Base-by-base conservation (phyloP, 176 grass and related monocot genomes). In the Triticum urartu region DNA sequence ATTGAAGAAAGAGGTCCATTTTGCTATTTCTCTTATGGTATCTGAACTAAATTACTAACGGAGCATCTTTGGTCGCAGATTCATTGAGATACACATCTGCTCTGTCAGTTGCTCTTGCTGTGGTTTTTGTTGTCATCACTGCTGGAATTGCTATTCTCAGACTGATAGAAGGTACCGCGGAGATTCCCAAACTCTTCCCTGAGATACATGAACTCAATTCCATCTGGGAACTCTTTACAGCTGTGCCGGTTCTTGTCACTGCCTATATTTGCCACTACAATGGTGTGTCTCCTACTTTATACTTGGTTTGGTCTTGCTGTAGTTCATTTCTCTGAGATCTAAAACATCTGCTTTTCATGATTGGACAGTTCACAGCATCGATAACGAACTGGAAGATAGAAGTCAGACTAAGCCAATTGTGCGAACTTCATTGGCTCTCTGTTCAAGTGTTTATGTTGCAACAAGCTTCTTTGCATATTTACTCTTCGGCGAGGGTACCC, bases 81-180 rank as follows among this genome's bases (percentile, higher is more conserved):
- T 98, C 95, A 30, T 90, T 98, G 73, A 86, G 88, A 74, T 93
- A 98, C 89, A 95, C 95, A 32, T 98, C 95, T 28, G 95, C 95
- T 5, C 39, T 98, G 59, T 98, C 93, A 38, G 95, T 98, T 73
- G 93, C 88, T 39, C 89, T 98, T 48, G 95, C 95, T 72, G 88
- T 98, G 32, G 81, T 93, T 65, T 98, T 98, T 86, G 93, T 98
- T 67, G 85, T 93, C 9, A 84, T 90, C 59, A 98, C 93, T 66
- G 86, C 91, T 67, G 95, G 91, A 78, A 93, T 98, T 75, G 88
- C 95, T 77, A 75, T 93, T 54, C 81, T 88, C 63, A 92, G 94
- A 84, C 72, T 95, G 78, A 58, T 93, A 32, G 30, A 83, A 58
- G 95, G 95, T 70, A 90, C 82, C 72, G 89, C 93, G 10, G 81